Base-by-base conservation (phyloP, 106 monocot species). In the Posidonia australis region DNA sequence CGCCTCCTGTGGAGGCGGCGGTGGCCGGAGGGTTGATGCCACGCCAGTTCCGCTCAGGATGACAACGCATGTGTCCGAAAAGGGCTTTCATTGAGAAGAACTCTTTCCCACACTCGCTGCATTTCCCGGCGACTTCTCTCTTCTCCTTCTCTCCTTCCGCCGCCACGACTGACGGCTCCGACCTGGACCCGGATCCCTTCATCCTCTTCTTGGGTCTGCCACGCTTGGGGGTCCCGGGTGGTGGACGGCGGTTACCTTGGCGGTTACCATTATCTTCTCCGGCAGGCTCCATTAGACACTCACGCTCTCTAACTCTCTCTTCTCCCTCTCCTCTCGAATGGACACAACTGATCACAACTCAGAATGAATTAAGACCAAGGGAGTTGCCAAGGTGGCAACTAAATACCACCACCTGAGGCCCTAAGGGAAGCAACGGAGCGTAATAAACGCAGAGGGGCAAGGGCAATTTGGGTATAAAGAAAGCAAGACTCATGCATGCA, bases 31-130 rank as follows among this genome's bases (percentile, higher is more conserved):
- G 84, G 31, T 72, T 83, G 73, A 92, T 88, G 12, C 92, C 92
- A 13, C 89, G 71, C 80, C 81, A 89, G 17, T 68, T 72, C 27
- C 93, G 73, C 32, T 93, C 82, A 0, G 92, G 84, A 70, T 92
- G 88, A 67, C 85, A 85, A 3, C 82, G 76, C 92, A 92, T 92
- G 74, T 85, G 92, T 32, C 88, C 92, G 55, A 83, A 88, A 11
- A 92, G 72, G 18, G 92, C 84, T 76, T 88, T 88, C 70, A 68
- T 71, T 13, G 92, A 88, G n/a, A 59, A 60, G 80, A 92, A 92
- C 27, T 45, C 67, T 66, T 71, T 75, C 43, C 92, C 82, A 65
- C 92, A 92, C 71, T 81, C 88, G 1, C 70, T 77, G 72, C 85
- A 92, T 4, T 73, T 77, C 10, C 46, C 54, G 13, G 65, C 24